phyloP scores from a whole-genome alignment of 768 basidiomycete species.

The Gloeopeniophorella convolvens region DNA sequence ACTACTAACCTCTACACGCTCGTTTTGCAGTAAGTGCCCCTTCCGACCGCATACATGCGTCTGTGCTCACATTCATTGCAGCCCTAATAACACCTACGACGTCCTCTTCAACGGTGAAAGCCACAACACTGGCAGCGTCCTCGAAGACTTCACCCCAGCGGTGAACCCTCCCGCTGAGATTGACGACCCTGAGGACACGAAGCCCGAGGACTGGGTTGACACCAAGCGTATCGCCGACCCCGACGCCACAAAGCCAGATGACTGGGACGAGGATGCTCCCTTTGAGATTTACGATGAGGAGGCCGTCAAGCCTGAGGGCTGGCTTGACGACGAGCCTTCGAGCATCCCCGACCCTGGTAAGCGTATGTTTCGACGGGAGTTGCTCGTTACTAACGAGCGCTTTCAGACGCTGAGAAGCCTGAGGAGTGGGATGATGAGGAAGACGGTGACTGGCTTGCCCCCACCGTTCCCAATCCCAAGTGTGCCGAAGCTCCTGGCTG shows the following conservation, averaged over 20 bases:
- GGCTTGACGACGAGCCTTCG: slow-evolving; percentile 85
- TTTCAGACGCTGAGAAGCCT: slow-evolving; percentile 78
- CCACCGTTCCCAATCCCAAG: slow-evolving; percentile 82
- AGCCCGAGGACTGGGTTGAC: slow-evolving; percentile 94
- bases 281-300: slow-evolving; percentile 86
- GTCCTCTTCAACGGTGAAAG: slow-evolving; percentile 85
- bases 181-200: slow-evolving; percentile 85
- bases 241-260: slow-evolving; percentile 83
- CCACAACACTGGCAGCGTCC: slow-evolving; percentile 71
- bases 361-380: slow-evolving; percentile 11
- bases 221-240: slow-evolving; percentile 78
- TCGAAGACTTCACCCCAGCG: slow-evolving; percentile 89
- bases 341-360: slow-evolving; percentile 82
- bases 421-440: slow-evolving; percentile 99
- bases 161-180: slow-evolving; percentile 94
- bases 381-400: background rate
- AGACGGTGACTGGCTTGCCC: slow-evolving; percentile 97
- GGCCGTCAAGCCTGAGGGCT: slow-evolving; percentile 87
- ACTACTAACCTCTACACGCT: slow-evolving; percentile 92
- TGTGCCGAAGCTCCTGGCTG: slow-evolving; percentile 90
- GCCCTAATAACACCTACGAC: slow-evolving; percentile 92
- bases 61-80: slow-evolving; percentile 25
- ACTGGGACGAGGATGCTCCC: slow-evolving; percentile 98
- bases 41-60: too few relatives aligned
- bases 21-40: slow-evolving; percentile 66